Evolutionary conservation across 2,329 filamentous ascomycete genomes (phyloP), one percentile per base, ranked within the genome.

Genomic region (Alternaria longipes): DNA sequence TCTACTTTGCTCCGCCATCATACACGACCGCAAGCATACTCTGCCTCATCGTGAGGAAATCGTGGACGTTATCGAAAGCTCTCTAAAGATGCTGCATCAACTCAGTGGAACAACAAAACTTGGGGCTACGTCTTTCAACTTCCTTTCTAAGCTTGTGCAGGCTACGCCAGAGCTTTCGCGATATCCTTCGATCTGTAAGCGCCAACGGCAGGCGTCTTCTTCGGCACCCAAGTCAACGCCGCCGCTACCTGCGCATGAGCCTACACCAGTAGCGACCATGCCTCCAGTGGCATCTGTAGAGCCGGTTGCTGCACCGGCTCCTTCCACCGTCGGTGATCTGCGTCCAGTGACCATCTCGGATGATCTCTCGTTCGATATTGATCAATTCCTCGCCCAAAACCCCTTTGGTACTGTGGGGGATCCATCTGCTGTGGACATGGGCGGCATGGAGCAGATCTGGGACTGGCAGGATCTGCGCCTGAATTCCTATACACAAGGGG

Each of bases 1-100:
- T 0, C 75, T 84, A 18, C 69, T 86, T 5, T 85, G 83, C 72
- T 85, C 84, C 0, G 81, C 84, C 3, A 74, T 86, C 7, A 78
- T 85, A 5, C 84, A 86, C 60, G 84, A 86, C 59, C 68, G 74
- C n/a, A 75, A 81, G 30, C 65, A 70, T 18, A 75, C 70, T 12
- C 73, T 85, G 3, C 79, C 80, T 5, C 77, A 76, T 12, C 80
- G 81, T 12, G 73, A 80, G 2, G 78, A 82, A 16, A 75, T 83
- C 16, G 66, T 82, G 22, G 67, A 77, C 49, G 77, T 78, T 2
- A 81, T 86, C 32, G 67, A 72, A 7, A 56, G 46, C 28, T 67
- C 73, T 6, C 68, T 78, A 1, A 65, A 68, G 11, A 76, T 73
- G 69, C 66, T 77, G 18, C 66, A 72, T 42, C 73, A 75, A 42